Evolutionary conservation across 2,329 filamentous ascomycete species (phyloP), one percentile per base, ranked within the genome.

Genomic region (Ophiobolus disseminans): DNA sequence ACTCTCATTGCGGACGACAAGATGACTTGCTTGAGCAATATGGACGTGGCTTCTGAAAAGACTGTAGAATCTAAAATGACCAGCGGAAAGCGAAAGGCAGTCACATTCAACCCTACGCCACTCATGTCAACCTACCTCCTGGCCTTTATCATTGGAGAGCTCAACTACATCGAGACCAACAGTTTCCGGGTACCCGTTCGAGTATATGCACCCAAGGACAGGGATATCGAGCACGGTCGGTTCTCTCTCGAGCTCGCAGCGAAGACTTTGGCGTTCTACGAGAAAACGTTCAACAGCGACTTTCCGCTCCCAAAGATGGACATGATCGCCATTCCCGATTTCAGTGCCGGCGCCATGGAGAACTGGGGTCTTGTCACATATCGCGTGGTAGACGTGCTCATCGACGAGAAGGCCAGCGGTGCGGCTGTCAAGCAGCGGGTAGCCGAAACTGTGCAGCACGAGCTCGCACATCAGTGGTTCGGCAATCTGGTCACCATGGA

Each of bases 281-380:
- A 97, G 75, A 91, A 96, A 76, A 89, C 91, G 2, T 97, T 97
- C 62, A 89, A 89, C 60, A 92, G 86, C 72, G 80, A 88, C 23
- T 97, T 94, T 69, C 91, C 91, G 5, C 79, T 96, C 32, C 91
- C 91, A 42, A 96, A 96, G 82, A 94, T 96, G 89, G 91, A 96
- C 75, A 94, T 96, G 88, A 87, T 96, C 62, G 92, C 93, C 35
- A 92, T 97, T 68, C 93, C 93, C 13, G 93, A 97, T 72, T 97
- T 97, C 72, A 91, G 91, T 40, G 91, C 91, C 39, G 93, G 93
- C 55, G 93, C 92, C 50, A 97, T 97, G 92, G 92, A 97, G 81
- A 97, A 97, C 74, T 97, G 93, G 93, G 93, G 93, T 69, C 80
- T 97, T 42, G 86, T 97, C 61, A 97, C 93, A 5, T 97, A 97